phyloP scores from a whole-genome alignment of 768 basidiomycete species.

The Leccinellum luteum region DNA sequence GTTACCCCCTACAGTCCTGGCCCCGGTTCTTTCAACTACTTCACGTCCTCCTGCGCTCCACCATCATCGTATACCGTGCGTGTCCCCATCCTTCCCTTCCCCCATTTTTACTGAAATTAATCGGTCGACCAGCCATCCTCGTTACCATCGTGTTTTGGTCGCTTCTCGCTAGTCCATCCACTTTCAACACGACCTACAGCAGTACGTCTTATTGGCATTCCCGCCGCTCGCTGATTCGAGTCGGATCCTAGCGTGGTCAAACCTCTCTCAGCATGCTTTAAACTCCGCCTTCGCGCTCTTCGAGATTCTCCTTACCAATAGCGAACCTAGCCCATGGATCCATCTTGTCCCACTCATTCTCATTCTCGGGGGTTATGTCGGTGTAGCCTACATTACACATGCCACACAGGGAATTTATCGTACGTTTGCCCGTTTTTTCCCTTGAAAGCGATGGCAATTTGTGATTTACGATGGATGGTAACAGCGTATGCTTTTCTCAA shows the following conservation, averaged over 20 bases:
- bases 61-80: constrained; percentile 58
- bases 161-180: constrained; percentile 42
- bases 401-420: constrained; percentile 63
- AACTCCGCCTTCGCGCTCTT: constrained; percentile 56
- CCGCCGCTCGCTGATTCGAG: neutral
- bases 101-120: neutral
- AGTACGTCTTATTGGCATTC: constrained; percentile 31
- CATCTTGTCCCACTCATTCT: constrained; percentile 46
- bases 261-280: constrained; percentile 58
- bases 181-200: constrained; percentile 39
- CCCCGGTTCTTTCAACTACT: constrained; percentile 50
- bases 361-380: constrained; percentile 56
- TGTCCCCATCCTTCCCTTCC: constrained; percentile 5
- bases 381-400: constrained; percentile 65
- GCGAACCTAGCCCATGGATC: constrained; percentile 50
- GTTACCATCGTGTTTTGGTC: constrained; percentile 66
- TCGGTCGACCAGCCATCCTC: constrained; percentile 47
- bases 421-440: constrained; percentile 31
- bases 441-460: no score
- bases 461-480: constrained; percentile 1
- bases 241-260: constrained; percentile 48
- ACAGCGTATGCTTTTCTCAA: constrained; percentile 67
- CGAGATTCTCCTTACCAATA: constrained; percentile 57
- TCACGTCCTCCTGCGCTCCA: constrained; percentile 52
- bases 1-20: constrained; percentile 63